Base-by-base conservation (phyloP, 2,329 filamentous ascomycete species). In the Ophiostoma pallidulum region DNA sequence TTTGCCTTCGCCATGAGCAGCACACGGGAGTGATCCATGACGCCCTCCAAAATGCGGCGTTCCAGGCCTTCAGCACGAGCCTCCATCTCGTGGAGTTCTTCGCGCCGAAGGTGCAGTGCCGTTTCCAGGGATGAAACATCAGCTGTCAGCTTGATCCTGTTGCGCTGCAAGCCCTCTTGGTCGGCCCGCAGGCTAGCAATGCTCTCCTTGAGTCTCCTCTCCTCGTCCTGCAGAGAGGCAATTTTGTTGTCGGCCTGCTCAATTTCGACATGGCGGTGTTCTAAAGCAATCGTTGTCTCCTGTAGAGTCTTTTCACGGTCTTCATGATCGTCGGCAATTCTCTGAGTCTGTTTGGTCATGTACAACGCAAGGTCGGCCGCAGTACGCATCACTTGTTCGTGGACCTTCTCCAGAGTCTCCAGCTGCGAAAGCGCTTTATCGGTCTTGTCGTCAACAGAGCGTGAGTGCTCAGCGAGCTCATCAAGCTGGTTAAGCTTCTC, bases 1-100 rank as follows among this genome's bases (percentile, higher is more conserved):
- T 64, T 68, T 4, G 76, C 68, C 67, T 86, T 83, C 55, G 80
- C 72, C 70, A 92, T 85, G 49, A 97, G 77, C n/a, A 96, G 74
- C 22, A 91, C 82, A 7, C 91, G 84, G 18, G 91, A 96, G 62
- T 97, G 91, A 58, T 97, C 90, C 68, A 98, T 94, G 53, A 97
- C 87, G 22, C 91, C 90, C 55, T 97, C 91, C 28, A 98, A 70
- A 56, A 98, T 95, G 22, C 92, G 82, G 45, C 90, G 85, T 67
- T 98, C 92, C 20, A 98, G 73, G 4, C 80, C 78, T 62, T 96
- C 89, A 3, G 91, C 92, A 53, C 91, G 85, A 10, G 77, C 72
- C 62, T 97, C 91, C 86, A 98, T 96, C 22, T 85, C 76, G 39
- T 87, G 80, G 50, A 98, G 78, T 66, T 97, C 92, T 56, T 97